Evolutionary conservation across 306 rosid genomes (phyloP).

Genomic region (Citrullus colocynthis): DNA sequence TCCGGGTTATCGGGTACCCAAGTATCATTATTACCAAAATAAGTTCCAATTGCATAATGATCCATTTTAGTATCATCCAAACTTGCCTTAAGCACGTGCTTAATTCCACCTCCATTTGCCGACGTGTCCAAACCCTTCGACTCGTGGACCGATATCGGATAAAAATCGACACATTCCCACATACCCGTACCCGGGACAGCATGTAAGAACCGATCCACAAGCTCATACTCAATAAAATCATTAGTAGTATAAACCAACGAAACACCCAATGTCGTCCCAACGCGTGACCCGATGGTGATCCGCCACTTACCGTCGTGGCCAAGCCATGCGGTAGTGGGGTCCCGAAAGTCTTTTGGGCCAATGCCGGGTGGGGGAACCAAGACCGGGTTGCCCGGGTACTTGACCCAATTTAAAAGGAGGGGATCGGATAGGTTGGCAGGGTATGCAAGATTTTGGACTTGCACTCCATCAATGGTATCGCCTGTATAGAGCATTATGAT

Average conservation of each 20-base stretch:
- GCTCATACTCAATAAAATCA: slow-evolving; percentile 36
- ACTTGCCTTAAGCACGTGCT: slow-evolving; percentile 73
- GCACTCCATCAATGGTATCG: slow-evolving; percentile 29
- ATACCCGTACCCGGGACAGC: slow-evolving; percentile 73
- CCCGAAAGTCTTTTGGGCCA: slow-evolving; percentile 39
- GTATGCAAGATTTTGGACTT: slow-evolving; percentile 63
- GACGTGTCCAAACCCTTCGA: slow-evolving; percentile 56
- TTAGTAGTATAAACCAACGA: slow-evolving; percentile 39
- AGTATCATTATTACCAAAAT: slow-evolving; percentile 40
- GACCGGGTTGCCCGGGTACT: slow-evolving; percentile 48
- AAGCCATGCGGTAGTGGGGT: slow-evolving; percentile 63
- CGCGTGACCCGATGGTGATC: slow-evolving; percentile 41
- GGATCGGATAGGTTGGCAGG: slow-evolving; percentile 77
- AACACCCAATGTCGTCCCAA: slow-evolving; percentile 26
- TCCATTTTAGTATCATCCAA: slow-evolving; percentile 55
- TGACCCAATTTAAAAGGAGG: slow-evolving; percentile 64
- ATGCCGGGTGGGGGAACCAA: slow-evolving; percentile 46
- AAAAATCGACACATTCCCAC: slow-evolving; percentile 94
- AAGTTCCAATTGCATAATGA: slow-evolving; percentile 56
- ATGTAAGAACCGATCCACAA: slow-evolving; percentile 23
- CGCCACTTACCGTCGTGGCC: slow-evolving; percentile 62
- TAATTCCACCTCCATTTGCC: slow-evolving; percentile 28
- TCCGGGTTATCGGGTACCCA: slow-evolving; percentile 86
- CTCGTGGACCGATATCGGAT: slow-evolving; percentile 46
- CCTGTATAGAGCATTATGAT: slow-evolving; percentile 65